Base-by-base conservation (phyloP, 2,329 filamentous ascomycete species). In the Aspergillus neotritici region DNA sequence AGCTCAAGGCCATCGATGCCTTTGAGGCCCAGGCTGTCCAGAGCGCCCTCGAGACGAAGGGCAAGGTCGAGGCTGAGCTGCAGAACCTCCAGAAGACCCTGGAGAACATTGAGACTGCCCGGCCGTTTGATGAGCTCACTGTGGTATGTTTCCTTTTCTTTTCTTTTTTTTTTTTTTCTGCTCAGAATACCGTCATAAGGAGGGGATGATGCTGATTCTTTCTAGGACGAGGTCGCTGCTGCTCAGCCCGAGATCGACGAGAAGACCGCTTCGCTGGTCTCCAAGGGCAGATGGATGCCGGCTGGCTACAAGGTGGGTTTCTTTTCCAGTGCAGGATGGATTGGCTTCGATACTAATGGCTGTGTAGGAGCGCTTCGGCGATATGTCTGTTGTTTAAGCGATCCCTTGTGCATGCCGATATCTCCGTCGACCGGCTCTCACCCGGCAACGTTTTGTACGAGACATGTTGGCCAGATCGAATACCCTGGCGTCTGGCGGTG, bases 271-370 rank as follows among this genome's bases (percentile, higher is more conserved):
- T 83, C 93, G 75, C 82, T 98, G 68, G 90, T 98, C 55, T 87
- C 87, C 72, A 96, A 94, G 84, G 91, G 91, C 71, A 87, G 89
- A 82, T 98, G 93, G 93, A 81, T 84, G 76, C 90, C 95, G 66
- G 90, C 93, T 53, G 93, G 93, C 68, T 98, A 98, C 86, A 95
- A 96, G 88, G 91, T 91, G 76, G 62, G 84, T 72, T 36, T 6
- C 25, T 17, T 11, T 28, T n/a, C 21, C 25, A 6, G 1, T 5
- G 29, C 5, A 33, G 15, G 8, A 13, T 14, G 5, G 2, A 16
- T 9, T 35, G 2, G 10, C 49, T 43, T 44, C 13, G n/a, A 15
- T 35, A 17, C 34, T 43, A 44, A 44, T 14, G 10, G 30, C 16
- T 38, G 14, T 63, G 56, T 63, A 97, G 91, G 93, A 98, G 82